Evolutionary conservation across 352 stramenopile genomes (phyloP), one percentile per base, ranked within the genome.

Genomic region (Globisporangium nunn): DNA sequence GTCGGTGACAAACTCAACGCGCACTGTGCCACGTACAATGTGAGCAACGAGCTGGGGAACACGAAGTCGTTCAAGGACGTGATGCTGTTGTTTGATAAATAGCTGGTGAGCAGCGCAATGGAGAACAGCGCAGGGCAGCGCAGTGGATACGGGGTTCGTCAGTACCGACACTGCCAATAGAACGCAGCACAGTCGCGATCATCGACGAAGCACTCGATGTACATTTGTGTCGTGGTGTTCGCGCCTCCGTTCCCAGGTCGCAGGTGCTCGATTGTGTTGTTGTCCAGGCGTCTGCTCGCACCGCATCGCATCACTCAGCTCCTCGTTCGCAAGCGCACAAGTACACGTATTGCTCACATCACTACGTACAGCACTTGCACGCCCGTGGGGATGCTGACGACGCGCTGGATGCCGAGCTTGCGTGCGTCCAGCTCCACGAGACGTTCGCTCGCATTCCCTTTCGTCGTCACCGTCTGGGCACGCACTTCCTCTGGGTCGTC

Each of bases 11-110:
- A 29, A n/a, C 43, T n/a, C 31, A 0, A 6, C 17, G 7, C 43
- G 4, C 15, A 11, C 17, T 15, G 3, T n/a, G n/a, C 37, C 37
- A 53, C 54, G 39, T 33, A 59, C 54, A 59, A 18, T 30, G 54
- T 54, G 18, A 37, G 33, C 29, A 76, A 40, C 29, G 56, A 47
- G n/a, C 58, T 59, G n/a, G 71, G 71, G 29, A 76, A 74, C 10
- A 56, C 52, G 14, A 53, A 63, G 44, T 74, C 67, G 46, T 59
- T 48, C 39, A 79, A 18, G 10, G 49, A 33, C 11, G 31, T 29
- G 40, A 79, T 67, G 28, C 57, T 73, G 58, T 79, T 79, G 55
- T 66, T 67, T 50, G 52, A 68, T 50, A 79, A 61, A 37, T 76
- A 63, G 15, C 71, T 79, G 37, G 18, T 53, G 31, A 37, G 8